Percentiles rank a stretch among this genome's conserved stretches.
Conservation (phyloP, 495 filamentous ascomycete genomes). For the Aspergillus carlsbadensis region DNA sequence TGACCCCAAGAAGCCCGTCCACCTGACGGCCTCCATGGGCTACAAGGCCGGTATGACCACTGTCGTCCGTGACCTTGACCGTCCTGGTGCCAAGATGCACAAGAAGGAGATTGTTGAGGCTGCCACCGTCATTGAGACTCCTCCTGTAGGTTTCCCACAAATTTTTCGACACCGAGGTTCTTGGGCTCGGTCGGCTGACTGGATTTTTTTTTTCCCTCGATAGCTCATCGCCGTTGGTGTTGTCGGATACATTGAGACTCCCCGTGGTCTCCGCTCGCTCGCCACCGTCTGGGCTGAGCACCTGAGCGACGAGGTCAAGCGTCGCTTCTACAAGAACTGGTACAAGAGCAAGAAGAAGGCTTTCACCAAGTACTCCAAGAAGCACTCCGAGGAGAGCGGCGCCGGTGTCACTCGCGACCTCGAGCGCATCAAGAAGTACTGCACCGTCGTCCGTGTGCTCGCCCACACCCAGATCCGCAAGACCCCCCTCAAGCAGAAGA, state of each 20-base stretch:
- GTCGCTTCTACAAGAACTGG: slow-evolving; percentile 99
- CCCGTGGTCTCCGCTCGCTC: slow-evolving; percentile 98
- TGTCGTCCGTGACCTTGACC: slow-evolving; percentile 98
- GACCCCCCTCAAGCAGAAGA: slow-evolving; percentile 99
- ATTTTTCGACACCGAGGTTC: slow-evolving; percentile 4
- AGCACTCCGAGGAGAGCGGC: slow-evolving; percentile 90
- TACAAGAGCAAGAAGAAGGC: slow-evolving; percentile 99
- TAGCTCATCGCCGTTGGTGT: slow-evolving; percentile 99
- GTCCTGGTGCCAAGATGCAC: slow-evolving; percentile 98
- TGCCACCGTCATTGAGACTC: slow-evolving; percentile 98
- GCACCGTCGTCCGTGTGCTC: slow-evolving; percentile 98
- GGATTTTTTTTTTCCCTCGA: background rate
- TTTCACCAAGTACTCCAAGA: slow-evolving; percentile 99
- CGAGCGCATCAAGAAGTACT: slow-evolving; percentile 99
- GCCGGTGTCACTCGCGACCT: slow-evolving; percentile 91
- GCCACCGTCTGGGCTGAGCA: slow-evolving; percentile 99
- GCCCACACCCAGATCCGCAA: slow-evolving; percentile 99
- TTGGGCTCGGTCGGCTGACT: background rate
- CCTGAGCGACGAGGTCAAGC: slow-evolving; percentile 95
- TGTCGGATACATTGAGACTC: slow-evolving; percentile 99
- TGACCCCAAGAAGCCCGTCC: slow-evolving; percentile 98
- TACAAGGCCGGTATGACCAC: slow-evolving; percentile 99
- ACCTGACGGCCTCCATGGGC: slow-evolving; percentile 96
- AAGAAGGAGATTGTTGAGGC: slow-evolving; percentile 99
- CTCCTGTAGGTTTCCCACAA: slow-evolving; percentile 72